These are phyloP conservation scores for Tulasnella sp. DNA, from an alignment of 768 basidiomycete genomes.

Conservation along the genomic window DNA sequence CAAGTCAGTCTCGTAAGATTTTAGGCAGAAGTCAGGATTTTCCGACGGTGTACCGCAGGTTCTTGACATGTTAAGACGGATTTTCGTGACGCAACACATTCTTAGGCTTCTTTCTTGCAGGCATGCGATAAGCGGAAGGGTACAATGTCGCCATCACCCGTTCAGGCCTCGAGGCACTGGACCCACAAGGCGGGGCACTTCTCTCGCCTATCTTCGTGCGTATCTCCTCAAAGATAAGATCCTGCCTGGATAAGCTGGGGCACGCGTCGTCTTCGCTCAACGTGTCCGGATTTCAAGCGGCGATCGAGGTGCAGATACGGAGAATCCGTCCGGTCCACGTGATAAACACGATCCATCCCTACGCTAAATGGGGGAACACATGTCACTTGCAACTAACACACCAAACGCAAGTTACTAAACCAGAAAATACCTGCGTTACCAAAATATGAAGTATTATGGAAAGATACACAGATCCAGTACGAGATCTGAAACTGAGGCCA, in stretches of 20 bases:
- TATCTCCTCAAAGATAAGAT: slow-evolving; percentile 1
- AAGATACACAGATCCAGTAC: too few relatives aligned
- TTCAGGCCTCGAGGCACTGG: background rate
- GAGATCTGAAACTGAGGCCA: too few relatives aligned
- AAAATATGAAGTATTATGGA: too few relatives aligned
- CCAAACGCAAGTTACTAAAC: too few relatives aligned
- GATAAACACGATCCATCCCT: background rate
- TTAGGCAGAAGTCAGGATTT: background rate
- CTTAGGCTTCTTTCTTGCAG: background rate
- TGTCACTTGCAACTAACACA: background rate
- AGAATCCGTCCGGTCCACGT: background rate
- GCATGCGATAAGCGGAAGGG: background rate
- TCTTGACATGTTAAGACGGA: background rate
- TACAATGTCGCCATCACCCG: background rate
- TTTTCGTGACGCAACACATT: background rate
- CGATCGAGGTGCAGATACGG: background rate
- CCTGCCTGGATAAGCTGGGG: background rate
- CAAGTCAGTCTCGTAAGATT: background rate
- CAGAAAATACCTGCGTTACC: too few relatives aligned
- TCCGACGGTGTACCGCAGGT: background rate
- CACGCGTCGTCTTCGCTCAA: background rate
- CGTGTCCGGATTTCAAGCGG: background rate
- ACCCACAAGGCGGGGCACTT: background rate
- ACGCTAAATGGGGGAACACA: background rate
- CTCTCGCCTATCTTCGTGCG: background rate